Conservation (phyloP, 495 filamentous ascomycete genomes). For the Aspergillus cavernicola region DNA sequence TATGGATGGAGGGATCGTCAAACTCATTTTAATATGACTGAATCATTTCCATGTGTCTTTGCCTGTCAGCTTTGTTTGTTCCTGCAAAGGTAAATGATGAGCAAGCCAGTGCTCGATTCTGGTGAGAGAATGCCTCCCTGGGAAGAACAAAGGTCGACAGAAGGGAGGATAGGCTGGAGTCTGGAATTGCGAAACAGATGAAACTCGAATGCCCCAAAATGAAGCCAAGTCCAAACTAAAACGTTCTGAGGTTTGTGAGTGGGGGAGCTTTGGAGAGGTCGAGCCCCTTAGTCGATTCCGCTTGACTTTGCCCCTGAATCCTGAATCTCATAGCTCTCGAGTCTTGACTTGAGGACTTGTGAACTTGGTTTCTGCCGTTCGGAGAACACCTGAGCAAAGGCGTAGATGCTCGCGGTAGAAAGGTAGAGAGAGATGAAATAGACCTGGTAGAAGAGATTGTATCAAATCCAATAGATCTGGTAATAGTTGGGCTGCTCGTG, state of each 20-base stretch:
- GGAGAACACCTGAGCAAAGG: neutral
- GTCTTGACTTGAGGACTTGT: no score
- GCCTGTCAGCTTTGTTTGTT: no score
- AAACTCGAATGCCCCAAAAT: constrained; percentile 1
- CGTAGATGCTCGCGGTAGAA: neutral
- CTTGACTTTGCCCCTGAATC: constrained; percentile 20
- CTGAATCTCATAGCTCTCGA: constrained; percentile 5
- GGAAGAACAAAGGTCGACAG: neutral
- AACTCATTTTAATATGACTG: neutral
- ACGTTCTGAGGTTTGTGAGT: constrained; percentile 8
- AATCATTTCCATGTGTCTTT: neutral
- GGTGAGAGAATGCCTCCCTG: no score
- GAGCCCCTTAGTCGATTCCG: constrained; percentile 3
- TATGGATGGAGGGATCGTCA: constrained; percentile 1
- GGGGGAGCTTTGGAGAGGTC: constrained; percentile 15
- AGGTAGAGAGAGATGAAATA: neutral
- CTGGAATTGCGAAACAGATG: constrained; percentile 1
- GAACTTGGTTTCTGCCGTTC: neutral
- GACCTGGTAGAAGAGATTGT: neutral
- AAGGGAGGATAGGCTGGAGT: neutral
- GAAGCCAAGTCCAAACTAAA: constrained; percentile 13
- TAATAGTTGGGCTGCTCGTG: constrained; percentile 7
- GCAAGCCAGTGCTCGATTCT: no score
- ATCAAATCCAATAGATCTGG: neutral
- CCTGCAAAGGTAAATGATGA: no score